These are phyloP conservation scores for Mucor piriformis DNA, from an alignment of 371 early-diverging fungal genomes.

Conservation along the genomic window DNA sequence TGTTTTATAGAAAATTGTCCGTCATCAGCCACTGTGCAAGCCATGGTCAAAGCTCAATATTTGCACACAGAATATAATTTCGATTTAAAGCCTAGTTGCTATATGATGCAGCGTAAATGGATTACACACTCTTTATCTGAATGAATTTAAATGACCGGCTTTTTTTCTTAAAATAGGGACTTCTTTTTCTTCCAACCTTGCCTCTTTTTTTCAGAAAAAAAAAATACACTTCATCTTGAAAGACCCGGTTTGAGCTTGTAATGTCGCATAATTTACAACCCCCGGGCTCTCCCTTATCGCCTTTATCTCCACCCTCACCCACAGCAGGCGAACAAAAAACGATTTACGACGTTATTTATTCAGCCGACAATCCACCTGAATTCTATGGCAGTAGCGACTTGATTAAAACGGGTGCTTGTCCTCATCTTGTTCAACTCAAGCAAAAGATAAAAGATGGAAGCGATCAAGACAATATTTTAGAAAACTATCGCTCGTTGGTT, in stretches of 20 bases:
- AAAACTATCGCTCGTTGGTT: constrained; percentile 37
- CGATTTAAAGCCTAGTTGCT: no score
- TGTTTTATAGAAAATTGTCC: no score
- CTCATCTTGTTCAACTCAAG: constrained; percentile 38
- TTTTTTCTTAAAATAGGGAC: constrained; percentile 5
- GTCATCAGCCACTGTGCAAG: no score
- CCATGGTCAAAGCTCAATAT: no score
- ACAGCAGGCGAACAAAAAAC: constrained; percentile 22
- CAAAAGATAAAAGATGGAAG: constrained; percentile 21
- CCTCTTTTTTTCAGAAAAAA: not conserved
- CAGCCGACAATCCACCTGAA: constrained; percentile 37
- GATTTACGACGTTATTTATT: constrained; percentile 43
- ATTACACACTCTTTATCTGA: no score
- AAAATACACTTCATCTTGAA: not conserved
- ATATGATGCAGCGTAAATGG: no score
- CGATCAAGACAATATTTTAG: constrained; percentile 24
- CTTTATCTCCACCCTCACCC: constrained; percentile 25
- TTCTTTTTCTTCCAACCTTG: not conserved
- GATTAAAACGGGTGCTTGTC: constrained; percentile 36
- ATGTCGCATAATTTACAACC: constrained; percentile 9
- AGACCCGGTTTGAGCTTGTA: no score
- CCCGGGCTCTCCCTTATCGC: constrained; percentile 24
- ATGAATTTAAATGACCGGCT: not conserved
- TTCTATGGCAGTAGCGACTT: constrained; percentile 34
- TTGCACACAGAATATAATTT: no score